Evolutionary conservation across 2,329 filamentous ascomycete genomes (phyloP).

Genomic region (Calonectria honghensis): DNA sequence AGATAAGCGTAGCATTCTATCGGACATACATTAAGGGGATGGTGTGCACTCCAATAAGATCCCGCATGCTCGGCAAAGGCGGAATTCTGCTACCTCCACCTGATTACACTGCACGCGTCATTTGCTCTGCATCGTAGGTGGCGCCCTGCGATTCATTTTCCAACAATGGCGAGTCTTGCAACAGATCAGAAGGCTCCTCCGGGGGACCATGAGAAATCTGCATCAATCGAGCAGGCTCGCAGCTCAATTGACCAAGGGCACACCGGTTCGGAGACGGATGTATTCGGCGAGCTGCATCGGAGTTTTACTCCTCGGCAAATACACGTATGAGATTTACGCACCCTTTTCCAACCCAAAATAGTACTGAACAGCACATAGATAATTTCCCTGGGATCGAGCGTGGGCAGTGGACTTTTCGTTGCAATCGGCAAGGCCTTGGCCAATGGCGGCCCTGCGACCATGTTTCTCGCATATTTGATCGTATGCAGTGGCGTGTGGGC

Average conservation of each 20-base stretch:
- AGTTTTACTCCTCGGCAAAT: slow-evolving; percentile 48
- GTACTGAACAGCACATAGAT: slow-evolving; percentile 1
- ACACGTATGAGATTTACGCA: slow-evolving; percentile 34
- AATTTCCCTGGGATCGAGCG: slow-evolving; percentile 33
- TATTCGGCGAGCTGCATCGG: slow-evolving; percentile 46
- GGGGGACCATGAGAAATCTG: slow-evolving; percentile 9
- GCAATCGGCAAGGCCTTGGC: slow-evolving; percentile 38
- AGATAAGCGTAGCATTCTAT: slow-evolving; percentile 21
- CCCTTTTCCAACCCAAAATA: background rate
- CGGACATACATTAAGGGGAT: slow-evolving; percentile 15
- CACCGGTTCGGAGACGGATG: background rate
- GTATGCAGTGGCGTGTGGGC: slow-evolving; percentile 37
- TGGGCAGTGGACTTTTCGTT: slow-evolving; percentile 39
- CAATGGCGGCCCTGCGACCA: slow-evolving; percentile 29
- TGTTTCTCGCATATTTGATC: slow-evolving; percentile 33
- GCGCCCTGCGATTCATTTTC: background rate
- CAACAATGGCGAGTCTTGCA: slow-evolving; percentile 8
- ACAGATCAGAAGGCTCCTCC: slow-evolving; percentile 20
- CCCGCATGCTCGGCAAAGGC: too few relatives aligned
- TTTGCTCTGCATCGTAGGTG: background rate
- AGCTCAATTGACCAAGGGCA: slow-evolving; percentile 32
- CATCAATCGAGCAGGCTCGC: background rate
- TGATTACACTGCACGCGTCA: background rate
- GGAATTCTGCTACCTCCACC: background rate
- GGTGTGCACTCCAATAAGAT: background rate